Evolutionary conservation across 345 rosid species (phyloP), one percentile per base, ranked within the genome.

Genomic region (Eucalyptus sp.): DNA sequence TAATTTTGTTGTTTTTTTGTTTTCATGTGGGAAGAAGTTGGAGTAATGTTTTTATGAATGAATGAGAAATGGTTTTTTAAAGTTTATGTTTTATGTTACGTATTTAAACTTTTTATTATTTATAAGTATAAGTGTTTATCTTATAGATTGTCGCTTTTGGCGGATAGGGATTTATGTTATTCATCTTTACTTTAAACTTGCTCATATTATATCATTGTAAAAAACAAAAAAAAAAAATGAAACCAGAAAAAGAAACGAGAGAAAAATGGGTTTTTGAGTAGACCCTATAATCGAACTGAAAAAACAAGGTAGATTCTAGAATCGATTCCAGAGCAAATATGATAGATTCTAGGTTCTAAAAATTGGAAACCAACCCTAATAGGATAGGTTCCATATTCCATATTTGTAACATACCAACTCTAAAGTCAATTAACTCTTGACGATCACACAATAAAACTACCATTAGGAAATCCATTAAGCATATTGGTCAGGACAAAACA

Each of bases 391-490:
- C 3, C 2, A 10, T 52, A 52, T 24, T 56, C 13, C 62, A 56
- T 0, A 25, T 56, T 56, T 2, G 4, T 56, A 22, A 56, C 6
- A 9, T 24, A 24, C 29, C 20, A 24, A 56, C 29, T 24, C 29
- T 24, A 0, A 24, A 56, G 29, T 56, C 13, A 0, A 6, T 27
- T 27, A 27, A 27, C 31, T 60, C 68, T 13, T 8, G 0, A 60
- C 8, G 4, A 60, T 60, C 4, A 3, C 31, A 27, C 8, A 6
- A 27, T 60, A 11, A 60, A 60, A 60, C 10, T 31, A 13, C 41
- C 41, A 41, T 41, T 41, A 41, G 41, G 2, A 64, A 64, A n/a
- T n/a, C 18, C 10, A 1, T n/a, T 1, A 64, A 14, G 10, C 1
- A 29, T 64, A 3, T 64, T 13, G 33, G 33, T 64, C 37, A n/a